Evolutionary conservation across 1,284 basidiomycete species (phyloP).

Genomic region (Cronartium quercuum): DNA sequence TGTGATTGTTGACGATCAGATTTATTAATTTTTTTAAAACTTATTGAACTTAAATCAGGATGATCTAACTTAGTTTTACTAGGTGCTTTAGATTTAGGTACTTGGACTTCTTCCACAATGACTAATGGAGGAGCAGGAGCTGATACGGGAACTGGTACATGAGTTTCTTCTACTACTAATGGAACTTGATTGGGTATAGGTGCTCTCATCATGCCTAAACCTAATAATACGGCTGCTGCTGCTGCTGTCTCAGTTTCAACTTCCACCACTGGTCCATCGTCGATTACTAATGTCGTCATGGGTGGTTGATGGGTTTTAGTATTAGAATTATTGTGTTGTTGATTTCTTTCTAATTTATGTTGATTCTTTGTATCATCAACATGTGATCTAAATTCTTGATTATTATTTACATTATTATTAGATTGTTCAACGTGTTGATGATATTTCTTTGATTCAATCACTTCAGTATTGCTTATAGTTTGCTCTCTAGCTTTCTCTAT

Average conservation of each 20-base stretch:
- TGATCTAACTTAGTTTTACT: neutral
- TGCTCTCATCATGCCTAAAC: neutral
- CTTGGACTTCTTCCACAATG: neutral
- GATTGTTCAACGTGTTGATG: neutral
- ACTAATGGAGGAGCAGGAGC: neutral
- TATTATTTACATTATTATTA: neutral
- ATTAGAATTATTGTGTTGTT: too few species aligned
- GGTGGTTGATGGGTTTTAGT: neutral
- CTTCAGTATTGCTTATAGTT: too few species aligned
- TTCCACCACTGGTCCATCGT: neutral
- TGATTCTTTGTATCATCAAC: neutral
- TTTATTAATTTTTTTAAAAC: constrained; percentile 7
- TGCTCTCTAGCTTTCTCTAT: too few species aligned
- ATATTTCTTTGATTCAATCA: neutral
- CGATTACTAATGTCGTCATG: neutral
- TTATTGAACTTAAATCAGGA: constrained; percentile 4
- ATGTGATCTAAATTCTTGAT: neutral
- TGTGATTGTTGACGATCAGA: neutral
- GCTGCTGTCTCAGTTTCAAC: constrained; percentile 12
- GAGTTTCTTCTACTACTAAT: neutral
- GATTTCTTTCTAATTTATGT: too few species aligned
- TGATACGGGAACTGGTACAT: neutral
- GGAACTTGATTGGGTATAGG: neutral
- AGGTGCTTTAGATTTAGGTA: neutral
- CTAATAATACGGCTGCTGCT: constrained; percentile 16